A percentile compares a stretch with the other conserved stretches of the same genome.
These are phyloP conservation scores for Diddensiella caesifluorescens DNA, from an alignment of 805 yeast species.

Conservation along the genomic window DNA sequence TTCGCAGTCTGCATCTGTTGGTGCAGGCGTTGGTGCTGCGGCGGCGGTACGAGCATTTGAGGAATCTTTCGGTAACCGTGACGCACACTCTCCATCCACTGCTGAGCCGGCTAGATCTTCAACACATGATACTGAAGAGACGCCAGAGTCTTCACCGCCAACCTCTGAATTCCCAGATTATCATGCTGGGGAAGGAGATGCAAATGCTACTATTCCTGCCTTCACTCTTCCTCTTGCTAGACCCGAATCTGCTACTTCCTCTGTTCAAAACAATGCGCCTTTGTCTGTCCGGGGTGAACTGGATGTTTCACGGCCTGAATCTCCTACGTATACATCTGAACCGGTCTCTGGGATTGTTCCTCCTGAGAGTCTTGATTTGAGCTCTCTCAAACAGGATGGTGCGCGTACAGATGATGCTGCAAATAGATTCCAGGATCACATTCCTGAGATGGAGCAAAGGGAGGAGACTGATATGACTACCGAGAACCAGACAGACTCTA, in stretches of 20 bases:
- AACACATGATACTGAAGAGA: slow-evolving; percentile 24
- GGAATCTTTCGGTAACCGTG: slow-evolving; percentile 21
- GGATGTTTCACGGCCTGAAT: slow-evolving; percentile 40
- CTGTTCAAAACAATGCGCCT: slow-evolving; percentile 89
- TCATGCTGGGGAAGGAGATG: slow-evolving; percentile 12
- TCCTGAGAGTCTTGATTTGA: slow-evolving; percentile 18
- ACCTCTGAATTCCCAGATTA: slow-evolving; percentile 24
- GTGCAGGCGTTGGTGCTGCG: slow-evolving; percentile 1
- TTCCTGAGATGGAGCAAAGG: too few relatives aligned
- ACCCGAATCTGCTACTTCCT: slow-evolving; percentile 80
- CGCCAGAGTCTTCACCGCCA: slow-evolving; percentile 29
- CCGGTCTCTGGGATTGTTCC: slow-evolving; percentile 30
- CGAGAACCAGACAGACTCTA: too few relatives aligned
- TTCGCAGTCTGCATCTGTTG: slow-evolving; percentile 1
- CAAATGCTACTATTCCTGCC: slow-evolving; percentile 19
- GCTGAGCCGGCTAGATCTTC: slow-evolving; percentile 23
- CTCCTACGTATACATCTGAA: slow-evolving; percentile 35
- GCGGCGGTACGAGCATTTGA: slow-evolving; percentile 19
- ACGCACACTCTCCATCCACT: slow-evolving; percentile 25
- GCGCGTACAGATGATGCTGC: too few relatives aligned
- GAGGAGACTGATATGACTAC: too few relatives aligned
- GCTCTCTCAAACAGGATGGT: too few relatives aligned
- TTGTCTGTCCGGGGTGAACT: slow-evolving; percentile 79
- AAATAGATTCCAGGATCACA: too few relatives aligned
- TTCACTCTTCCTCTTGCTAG: slow-evolving; percentile 48